Conservation (phyloP, 257 asterid genomes). For the Nicotiana tabacum region DNA sequence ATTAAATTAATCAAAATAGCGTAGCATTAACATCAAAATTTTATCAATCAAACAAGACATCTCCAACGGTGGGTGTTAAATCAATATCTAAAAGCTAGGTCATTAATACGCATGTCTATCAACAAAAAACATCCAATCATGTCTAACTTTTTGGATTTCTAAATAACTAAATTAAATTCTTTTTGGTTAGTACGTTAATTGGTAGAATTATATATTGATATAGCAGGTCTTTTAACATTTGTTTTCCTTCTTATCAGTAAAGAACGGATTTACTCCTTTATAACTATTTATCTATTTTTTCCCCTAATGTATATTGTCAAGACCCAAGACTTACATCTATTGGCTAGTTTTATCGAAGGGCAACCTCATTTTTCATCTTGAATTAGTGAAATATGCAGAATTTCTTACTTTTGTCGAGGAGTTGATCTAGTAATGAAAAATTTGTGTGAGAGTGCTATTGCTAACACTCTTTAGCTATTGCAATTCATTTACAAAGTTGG, state of each 20-base stretch:
- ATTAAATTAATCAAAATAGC: slow-evolving; percentile 4
- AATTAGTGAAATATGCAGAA: too few relatives aligned
- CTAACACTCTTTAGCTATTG: background rate
- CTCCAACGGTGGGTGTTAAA: slow-evolving; percentile 66
- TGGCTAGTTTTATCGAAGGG: background rate
- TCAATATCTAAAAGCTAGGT: slow-evolving; percentile 42
- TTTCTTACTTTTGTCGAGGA: background rate
- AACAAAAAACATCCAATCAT: background rate
- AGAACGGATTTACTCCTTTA: background rate
- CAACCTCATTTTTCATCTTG: background rate
- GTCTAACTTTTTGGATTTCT: slow-evolving; percentile 2
- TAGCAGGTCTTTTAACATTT: background rate
- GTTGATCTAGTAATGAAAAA: background rate
- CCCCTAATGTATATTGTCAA: background rate
- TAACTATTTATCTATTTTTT: background rate
- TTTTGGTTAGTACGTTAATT: background rate
- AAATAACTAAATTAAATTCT: slow-evolving; percentile 11
- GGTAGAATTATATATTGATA: background rate
- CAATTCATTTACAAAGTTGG: too few relatives aligned
- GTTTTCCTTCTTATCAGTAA: background rate
- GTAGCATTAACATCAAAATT: slow-evolving; percentile 48
- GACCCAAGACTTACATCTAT: background rate
- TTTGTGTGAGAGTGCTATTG: background rate
- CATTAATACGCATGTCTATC: background rate
- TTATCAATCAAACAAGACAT: slow-evolving; percentile 56